phyloP scores from a whole-genome alignment of 2,329 filamentous ascomycete genomes.

The Penicillium sp. region DNA sequence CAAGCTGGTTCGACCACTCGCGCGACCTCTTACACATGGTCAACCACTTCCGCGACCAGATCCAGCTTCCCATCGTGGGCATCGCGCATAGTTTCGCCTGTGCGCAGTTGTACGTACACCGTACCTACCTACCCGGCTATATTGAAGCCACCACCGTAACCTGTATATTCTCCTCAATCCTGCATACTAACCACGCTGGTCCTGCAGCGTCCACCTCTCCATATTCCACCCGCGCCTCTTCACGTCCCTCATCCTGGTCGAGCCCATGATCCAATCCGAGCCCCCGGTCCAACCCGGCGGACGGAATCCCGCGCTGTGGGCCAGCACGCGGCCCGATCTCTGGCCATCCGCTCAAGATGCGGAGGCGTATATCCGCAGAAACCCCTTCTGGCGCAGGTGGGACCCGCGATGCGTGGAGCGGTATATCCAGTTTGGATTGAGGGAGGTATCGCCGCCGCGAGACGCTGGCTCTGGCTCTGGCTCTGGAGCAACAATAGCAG shows the following conservation, averaged over 20 bases:
- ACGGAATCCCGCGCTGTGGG: background rate
- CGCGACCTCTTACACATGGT: constrained; percentile 71
- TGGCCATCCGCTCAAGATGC: background rate
- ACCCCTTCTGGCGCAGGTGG: background rate
- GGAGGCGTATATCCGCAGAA: background rate
- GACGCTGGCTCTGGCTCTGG: no score
- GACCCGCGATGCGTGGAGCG: background rate
- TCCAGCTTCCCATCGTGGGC: constrained; percentile 66
- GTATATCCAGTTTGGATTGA: background rate
- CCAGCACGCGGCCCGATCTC: background rate
- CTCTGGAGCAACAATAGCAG: no score
- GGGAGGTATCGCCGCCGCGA: background rate
- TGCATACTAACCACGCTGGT: no score
- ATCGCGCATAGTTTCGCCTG: constrained; percentile 83
- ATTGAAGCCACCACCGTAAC: no score
- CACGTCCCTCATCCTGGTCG: constrained; percentile 65
- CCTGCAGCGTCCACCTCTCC: background rate
- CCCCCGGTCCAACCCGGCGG: background rate
- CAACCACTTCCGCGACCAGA: constrained; percentile 14
- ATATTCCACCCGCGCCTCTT: background rate
- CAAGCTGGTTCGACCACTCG: constrained; percentile 63
- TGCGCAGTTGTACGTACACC: constrained; percentile 56
- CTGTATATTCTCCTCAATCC: no score
- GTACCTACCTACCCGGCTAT: no score
- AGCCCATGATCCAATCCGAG: constrained; percentile 54